A percentile compares a stretch with the other conserved stretches of the same genome.
These are phyloP conservation scores for Fusarium chlamydosporum DNA, from an alignment of 2,329 filamentous ascomycete genomes.

Conservation along the genomic window DNA sequence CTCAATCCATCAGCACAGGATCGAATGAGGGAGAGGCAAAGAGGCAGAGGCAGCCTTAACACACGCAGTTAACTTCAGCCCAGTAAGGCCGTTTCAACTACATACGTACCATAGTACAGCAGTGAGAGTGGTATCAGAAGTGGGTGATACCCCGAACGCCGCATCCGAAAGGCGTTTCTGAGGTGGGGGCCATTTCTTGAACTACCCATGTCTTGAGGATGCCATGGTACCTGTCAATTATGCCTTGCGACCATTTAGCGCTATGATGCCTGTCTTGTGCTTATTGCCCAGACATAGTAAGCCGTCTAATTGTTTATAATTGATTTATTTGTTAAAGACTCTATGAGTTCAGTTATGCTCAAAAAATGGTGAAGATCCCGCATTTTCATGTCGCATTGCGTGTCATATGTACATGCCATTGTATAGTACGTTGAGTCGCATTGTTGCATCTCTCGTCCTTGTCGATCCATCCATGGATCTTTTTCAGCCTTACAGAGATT, in stretches of 20 bases:
- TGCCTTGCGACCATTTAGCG: slow-evolving; percentile 24
- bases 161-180: slow-evolving; percentile 1
- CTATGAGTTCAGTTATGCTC: not conserved
- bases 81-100: slow-evolving; percentile 15
- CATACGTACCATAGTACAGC: not conserved
- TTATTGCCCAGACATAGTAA: not conserved
- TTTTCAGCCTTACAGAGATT: slow-evolving; percentile 31
- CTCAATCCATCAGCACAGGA: slow-evolving; percentile 11
- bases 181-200: slow-evolving; percentile 33
- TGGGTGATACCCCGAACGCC: slow-evolving; percentile 1
- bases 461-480: slow-evolving; percentile 7
- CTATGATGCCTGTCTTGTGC: slow-evolving; percentile 1
- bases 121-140: not conserved
- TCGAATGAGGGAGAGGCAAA: slow-evolving; percentile 1
- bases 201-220: slow-evolving; percentile 15
- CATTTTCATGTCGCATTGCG: not conserved
- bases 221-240: slow-evolving; percentile 7
- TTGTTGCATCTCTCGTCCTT: not conserved
- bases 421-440: not conserved
- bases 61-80: slow-evolving; percentile 8
- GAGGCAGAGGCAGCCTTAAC: slow-evolving; percentile 37
- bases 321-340: not conserved
- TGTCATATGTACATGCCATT: not conserved
- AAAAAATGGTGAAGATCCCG: no score
- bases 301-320: not conserved